These are phyloP conservation scores for Ajuga chamaepitys DNA, from an alignment of 257 asterid genomes.

Conservation along the genomic window DNA sequence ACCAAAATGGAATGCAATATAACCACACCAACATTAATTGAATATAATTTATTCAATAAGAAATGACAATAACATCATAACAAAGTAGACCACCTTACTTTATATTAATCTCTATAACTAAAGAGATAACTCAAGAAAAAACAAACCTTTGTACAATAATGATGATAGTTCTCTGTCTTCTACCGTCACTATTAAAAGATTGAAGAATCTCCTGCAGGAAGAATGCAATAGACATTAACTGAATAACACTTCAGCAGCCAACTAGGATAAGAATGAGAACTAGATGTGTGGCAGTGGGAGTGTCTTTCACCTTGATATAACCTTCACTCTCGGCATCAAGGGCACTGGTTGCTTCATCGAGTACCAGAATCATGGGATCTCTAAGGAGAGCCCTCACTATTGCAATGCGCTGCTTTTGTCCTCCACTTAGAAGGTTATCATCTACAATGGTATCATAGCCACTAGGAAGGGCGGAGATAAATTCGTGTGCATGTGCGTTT, in stretches of 20 bases:
- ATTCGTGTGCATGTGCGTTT: constrained; percentile 40
- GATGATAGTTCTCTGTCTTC: constrained; percentile 27
- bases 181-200: constrained; percentile 22
- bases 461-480: constrained; percentile 41
- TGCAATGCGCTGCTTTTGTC: constrained; percentile 68
- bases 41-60: too few relatives aligned
- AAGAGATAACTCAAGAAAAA: not conserved
- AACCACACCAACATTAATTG: too few relatives aligned
- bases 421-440: constrained; percentile 47
- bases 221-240: not conserved
- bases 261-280: not conserved
- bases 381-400: constrained; percentile 61
- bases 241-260: not conserved
- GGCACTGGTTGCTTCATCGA: constrained; percentile 70
- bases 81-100: too few relatives aligned
- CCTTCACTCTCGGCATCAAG: constrained; percentile 57
- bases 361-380: constrained; percentile 45
- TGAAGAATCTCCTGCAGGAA: constrained; percentile 29
- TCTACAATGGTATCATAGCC: constrained; percentile 43
- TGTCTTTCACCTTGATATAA: constrained; percentile 24
- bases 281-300: not conserved
- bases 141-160: constrained; percentile 39
- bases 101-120: not conserved
- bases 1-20: too few relatives aligned
- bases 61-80: too few relatives aligned